Evolutionary conservation across 306 rosid genomes (phyloP).

Genomic region (Acacia crassicarpa): DNA sequence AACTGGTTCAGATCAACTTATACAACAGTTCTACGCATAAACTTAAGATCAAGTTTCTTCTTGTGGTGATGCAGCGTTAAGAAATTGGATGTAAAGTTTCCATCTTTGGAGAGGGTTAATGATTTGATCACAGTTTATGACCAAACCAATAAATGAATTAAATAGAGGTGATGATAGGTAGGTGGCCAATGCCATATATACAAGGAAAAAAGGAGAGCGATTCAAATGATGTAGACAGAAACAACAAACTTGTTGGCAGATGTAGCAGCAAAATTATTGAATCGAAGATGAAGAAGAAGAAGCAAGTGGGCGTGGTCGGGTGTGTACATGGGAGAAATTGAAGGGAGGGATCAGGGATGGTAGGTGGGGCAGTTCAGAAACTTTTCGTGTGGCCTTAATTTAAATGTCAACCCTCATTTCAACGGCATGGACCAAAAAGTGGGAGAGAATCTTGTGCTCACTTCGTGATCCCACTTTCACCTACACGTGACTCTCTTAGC

Average conservation of each 20-base stretch:
- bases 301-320: neutral
- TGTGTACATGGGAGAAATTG: neutral
- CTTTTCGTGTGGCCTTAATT: slow-evolving; percentile 34
- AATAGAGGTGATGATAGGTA: neutral
- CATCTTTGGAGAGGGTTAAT: slow-evolving; percentile 7
- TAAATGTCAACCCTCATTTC: slow-evolving; percentile 36
- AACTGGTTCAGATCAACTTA: neutral
- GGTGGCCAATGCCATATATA: neutral
- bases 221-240: neutral
- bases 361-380: slow-evolving; percentile 6
- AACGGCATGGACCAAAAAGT: slow-evolving; percentile 35
- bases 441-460: slow-evolving; percentile 21
- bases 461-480: neutral
- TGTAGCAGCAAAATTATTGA: neutral
- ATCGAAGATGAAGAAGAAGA: neutral
- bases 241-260: neutral
- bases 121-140: neutral
- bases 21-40: neutral
- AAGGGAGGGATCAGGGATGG: neutral
- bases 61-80: neutral
- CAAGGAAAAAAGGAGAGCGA: neutral
- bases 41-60: neutral
- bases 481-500: neutral
- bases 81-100: neutral
- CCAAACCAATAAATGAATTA: neutral